Percentiles rank a stretch among this genome's conserved stretches.
phyloP scores from a whole-genome alignment of 1,284 basidiomycete genomes.

The Malassezia sympodialis region DNA sequence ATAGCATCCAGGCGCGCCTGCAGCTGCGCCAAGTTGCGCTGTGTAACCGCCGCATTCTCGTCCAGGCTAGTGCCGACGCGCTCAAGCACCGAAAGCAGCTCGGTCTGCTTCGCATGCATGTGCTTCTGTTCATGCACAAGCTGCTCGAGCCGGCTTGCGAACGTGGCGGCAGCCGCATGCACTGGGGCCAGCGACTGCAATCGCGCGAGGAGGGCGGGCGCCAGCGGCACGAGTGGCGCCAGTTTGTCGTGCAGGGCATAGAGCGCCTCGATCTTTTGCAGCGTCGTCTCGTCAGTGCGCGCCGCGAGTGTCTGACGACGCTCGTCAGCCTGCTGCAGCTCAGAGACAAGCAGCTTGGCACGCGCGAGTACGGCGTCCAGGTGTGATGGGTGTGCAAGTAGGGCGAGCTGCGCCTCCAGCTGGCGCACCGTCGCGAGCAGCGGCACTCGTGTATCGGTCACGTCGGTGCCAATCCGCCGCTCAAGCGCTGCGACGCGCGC shows the following conservation, averaged over 20 bases:
- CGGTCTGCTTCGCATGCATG: constrained; percentile 55
- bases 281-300: constrained; percentile 44
- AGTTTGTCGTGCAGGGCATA: constrained; percentile 71
- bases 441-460: constrained; percentile 53
- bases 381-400: constrained; percentile 88
- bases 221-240: constrained; percentile 73
- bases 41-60: constrained; percentile 54
- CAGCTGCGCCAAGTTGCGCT: constrained; percentile 55
- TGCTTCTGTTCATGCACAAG: constrained; percentile 57
- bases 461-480: constrained; percentile 21
- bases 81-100: constrained; percentile 61
- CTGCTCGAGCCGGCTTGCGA: constrained; percentile 61
- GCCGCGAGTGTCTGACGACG: constrained; percentile 47
- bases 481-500: constrained; percentile 24
- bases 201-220: constrained; percentile 79
- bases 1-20: constrained; percentile 59
- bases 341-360: constrained; percentile 80
- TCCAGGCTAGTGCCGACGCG: constrained; percentile 53
- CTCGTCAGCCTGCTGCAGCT: constrained; percentile 73
- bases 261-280: constrained; percentile 38
- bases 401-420: constrained; percentile 70
- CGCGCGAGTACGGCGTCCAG: constrained; percentile 91
- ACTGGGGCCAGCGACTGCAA: constrained; percentile 70
- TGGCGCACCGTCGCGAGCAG: constrained; percentile 69
- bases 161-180: constrained; percentile 69